Evolutionary conservation across 805 yeast species (phyloP), one percentile per base, ranked within the genome.

Genomic region (Saccharomycopsis amapae): DNA sequence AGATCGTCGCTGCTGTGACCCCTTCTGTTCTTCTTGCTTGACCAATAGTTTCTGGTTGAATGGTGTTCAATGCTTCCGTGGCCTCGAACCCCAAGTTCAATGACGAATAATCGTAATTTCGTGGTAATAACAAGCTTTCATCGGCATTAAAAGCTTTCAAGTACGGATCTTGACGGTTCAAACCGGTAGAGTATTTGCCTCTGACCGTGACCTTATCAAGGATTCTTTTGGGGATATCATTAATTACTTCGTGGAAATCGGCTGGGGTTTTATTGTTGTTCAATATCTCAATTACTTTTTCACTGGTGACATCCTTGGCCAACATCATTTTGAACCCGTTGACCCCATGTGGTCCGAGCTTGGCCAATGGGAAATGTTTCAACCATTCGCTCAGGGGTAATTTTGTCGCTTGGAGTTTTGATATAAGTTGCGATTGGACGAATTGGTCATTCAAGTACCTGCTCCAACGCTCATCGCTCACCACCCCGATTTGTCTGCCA

Each of bases 21-120:
- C 98, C 97, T 57, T 93, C 95, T 10, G 90, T 83, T 55, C 97
- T 71, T 59, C 95, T 73, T 0, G 97, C 97, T 60, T 93, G 97
- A 0, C 97, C 97, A 38, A 93, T 77, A 0, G 97, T 93, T 44
- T 77, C 76, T 0, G 98, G 98, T 51, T 85, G 81, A 13, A 86
- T 78, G 9, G 72, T 70, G 56, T 86, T 85, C 45, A 93, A 67
- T 9, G 84, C 64, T 15, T 67, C 69, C 46, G 83, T 75, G 24
- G 80, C 89, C 58, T 90, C 97, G 22, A 75, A 70, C 1, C 95
- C 84, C n/a, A 90, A 76, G 15, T 76, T 71, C 42, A 81, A 55
- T 12, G 67, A 58, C 10, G 71, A 56, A 59, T 89, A 90, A 52
- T 80, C 81, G 55, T 73, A 76, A 48, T 78, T 71, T 2, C 56